These are phyloP conservation scores for Capsella rubella DNA, from an alignment of 441 rosid genomes.

Conservation along the genomic window DNA sequence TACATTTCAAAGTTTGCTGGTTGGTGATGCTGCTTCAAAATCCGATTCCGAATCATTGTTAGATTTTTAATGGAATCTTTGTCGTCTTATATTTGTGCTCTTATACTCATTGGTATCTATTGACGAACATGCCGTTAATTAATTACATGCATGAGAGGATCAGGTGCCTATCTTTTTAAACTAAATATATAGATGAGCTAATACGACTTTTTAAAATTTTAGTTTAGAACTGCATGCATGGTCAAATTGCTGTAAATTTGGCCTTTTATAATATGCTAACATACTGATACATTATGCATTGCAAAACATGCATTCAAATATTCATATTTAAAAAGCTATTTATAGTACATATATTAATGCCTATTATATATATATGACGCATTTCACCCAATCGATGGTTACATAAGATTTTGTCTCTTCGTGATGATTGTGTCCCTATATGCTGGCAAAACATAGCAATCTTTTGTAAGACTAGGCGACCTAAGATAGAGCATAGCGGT, in stretches of 20 bases:
- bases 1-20: slow-evolving; percentile 13
- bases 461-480: slow-evolving; percentile 27
- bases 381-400: slow-evolving; percentile 25
- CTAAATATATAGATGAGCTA: not conserved
- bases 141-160: slow-evolving; percentile 25
- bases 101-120: slow-evolving; percentile 26
- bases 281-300: slow-evolving; percentile 11
- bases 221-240: slow-evolving; percentile 22
- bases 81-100: slow-evolving; percentile 34
- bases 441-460: slow-evolving; percentile 20
- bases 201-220: slow-evolving; percentile 2
- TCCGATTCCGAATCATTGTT: slow-evolving; percentile 19
- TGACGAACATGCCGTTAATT: not conserved
- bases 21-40: slow-evolving; percentile 7
- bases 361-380: slow-evolving; percentile 10
- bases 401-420: slow-evolving; percentile 19
- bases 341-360: not conserved
- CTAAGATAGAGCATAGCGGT: slow-evolving; percentile 14
- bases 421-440: slow-evolving; percentile 42
- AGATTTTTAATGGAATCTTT: slow-evolving; percentile 27
- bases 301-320: slow-evolving; percentile 8
- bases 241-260: slow-evolving; percentile 12
- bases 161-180: not conserved
- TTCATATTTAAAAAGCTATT: slow-evolving; percentile 11
- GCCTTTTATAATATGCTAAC: not conserved